These are phyloP conservation scores for Salinomyces thailandicus DNA, from an alignment of 2,329 filamentous ascomycete species.

Conservation along the genomic window DNA sequence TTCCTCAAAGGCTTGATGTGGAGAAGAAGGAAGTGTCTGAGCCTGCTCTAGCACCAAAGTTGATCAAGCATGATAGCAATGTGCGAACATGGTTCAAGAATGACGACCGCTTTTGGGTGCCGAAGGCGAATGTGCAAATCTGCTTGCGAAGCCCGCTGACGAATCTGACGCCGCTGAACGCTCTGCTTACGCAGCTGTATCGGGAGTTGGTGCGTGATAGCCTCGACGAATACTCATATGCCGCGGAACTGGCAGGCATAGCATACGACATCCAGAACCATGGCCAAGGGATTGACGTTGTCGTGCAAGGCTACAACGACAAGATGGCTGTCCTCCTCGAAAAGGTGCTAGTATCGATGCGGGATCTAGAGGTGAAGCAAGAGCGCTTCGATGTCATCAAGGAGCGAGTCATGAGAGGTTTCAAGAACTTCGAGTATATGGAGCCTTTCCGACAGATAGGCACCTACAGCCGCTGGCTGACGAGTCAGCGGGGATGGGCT, in stretches of 20 bases:
- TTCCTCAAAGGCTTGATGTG: conserved; percentile 84
- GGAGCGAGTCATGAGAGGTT: conserved; percentile 64
- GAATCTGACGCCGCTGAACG: conserved; percentile 66
- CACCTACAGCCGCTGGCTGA: conserved; percentile 72
- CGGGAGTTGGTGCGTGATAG: conserved; percentile 80
- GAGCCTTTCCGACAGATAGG: conserved; percentile 84
- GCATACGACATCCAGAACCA: conserved; percentile 70
- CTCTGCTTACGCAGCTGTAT: conserved; percentile 69
- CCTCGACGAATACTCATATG: conserved; percentile 86
- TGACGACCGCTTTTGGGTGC: conserved; percentile 96
- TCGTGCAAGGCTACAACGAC: conserved; percentile 87
- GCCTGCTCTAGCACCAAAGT: conserved; percentile 60
- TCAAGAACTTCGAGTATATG: conserved; percentile 78
- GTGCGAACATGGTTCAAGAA: conserved; percentile 95
- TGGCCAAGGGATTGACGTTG: conserved; percentile 62
- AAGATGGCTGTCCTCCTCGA: conserved; percentile 86
- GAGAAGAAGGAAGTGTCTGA: conserved; percentile 84
- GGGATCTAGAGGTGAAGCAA: conserved; percentile 71
- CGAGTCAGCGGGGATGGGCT: conserved; percentile 63
- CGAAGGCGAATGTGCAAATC: conserved; percentile 78
- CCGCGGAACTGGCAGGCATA: conserved; percentile 84
- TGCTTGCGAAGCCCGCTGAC: conserved; percentile 69
- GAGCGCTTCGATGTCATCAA: conserved; percentile 88
- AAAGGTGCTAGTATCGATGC: conserved; percentile 74
- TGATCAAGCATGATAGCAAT: conserved; percentile 74